A percentile compares a stretch with the other conserved stretches of the same genome.
Conservation (phyloP, 176 grass and related monocot genomes). For the Bromus sterilis region DNA sequence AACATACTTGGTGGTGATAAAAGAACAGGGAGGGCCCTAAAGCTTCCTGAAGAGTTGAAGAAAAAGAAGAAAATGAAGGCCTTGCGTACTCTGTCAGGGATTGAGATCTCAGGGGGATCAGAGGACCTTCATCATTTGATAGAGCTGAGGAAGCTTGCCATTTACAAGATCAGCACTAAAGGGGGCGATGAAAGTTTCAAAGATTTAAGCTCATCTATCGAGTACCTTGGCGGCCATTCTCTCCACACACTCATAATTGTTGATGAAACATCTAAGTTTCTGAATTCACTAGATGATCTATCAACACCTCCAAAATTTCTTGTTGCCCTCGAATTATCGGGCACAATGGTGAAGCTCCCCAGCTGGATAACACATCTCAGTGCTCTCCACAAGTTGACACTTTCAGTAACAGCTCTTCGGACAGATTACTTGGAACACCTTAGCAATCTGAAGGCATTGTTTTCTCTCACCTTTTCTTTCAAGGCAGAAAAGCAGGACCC, state of each 20-base stretch:
- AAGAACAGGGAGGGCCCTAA: too few species aligned
- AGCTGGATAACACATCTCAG: background rate
- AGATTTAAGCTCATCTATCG: background rate
- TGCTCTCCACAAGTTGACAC: background rate
- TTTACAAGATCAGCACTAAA: background rate
- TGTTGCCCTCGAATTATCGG: too few species aligned
- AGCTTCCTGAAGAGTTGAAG: too few species aligned
- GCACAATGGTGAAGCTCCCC: background rate
- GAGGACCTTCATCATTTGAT: too few species aligned
- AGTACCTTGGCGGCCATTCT: background rate
- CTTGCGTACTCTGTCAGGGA: too few species aligned
- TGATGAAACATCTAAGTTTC: background rate
- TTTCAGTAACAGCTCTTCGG: background rate
- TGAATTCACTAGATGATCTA: background rate
- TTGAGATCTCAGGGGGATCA: too few species aligned
- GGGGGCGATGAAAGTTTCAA: background rate
- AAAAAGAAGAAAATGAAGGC: too few species aligned
- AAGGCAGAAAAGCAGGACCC: background rate
- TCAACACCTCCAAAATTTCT: background rate
- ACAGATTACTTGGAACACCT: background rate
- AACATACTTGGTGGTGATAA: too few species aligned
- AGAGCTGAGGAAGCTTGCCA: too few species aligned
- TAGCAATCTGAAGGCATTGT: background rate
- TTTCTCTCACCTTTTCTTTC: background rate
- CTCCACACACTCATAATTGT: background rate